Percentiles rank a stretch among this genome's conserved stretches.
Evolutionary conservation across 495 filamentous ascomycete species (phyloP).

Genomic region (Hyaloscypha variabilis): DNA sequence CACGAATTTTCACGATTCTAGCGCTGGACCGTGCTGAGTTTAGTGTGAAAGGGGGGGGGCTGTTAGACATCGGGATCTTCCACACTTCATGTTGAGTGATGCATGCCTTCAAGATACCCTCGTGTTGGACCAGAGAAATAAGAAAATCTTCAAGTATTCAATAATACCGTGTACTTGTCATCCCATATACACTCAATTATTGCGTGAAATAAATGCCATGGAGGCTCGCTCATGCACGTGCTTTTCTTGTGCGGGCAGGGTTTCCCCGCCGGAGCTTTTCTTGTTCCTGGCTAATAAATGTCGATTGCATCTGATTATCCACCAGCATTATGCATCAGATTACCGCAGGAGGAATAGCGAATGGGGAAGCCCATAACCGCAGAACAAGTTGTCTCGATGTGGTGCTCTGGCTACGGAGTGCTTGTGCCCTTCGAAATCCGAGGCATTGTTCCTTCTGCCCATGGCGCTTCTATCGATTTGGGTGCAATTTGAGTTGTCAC

Average conservation of each 20-base stretch:
- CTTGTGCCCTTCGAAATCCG: not conserved
- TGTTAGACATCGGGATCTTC: not conserved
- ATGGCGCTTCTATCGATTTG: not conserved
- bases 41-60: not conserved
- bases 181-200: not conserved
- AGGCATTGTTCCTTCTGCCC: not conserved
- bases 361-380: not conserved
- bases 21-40: not conserved
- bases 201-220: not conserved
- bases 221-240: not conserved
- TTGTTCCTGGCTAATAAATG: constrained; percentile 14
- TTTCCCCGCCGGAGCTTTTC: not conserved
- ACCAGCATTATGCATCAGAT: not conserved
- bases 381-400: not conserved
- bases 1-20: constrained; percentile 10
- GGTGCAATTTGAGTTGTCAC: too few species aligned
- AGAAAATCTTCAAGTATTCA: not conserved
- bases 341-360: not conserved
- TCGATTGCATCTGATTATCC: not conserved
- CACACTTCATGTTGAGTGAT: not conserved
- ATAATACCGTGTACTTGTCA: not conserved
- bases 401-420: not conserved
- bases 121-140: not conserved
- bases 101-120: not conserved
- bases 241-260: not conserved